Base-by-base conservation (phyloP, 2,329 filamentous ascomycete genomes). In the Alternaria triticina region DNA sequence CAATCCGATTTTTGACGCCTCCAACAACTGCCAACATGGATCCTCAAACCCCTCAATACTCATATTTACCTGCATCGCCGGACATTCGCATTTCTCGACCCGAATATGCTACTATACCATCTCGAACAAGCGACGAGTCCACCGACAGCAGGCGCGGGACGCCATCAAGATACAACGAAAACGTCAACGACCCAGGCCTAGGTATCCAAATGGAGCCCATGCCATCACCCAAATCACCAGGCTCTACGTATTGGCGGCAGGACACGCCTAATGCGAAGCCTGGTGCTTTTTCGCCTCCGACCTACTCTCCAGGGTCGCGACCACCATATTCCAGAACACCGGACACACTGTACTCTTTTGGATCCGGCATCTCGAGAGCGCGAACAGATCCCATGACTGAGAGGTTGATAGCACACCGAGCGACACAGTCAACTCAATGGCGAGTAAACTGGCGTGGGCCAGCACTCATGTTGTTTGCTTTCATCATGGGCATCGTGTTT, bases 381-480 rank as follows among this genome's bases (percentile, higher is more conserved):
- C 68, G 73, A 50, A 74, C 70, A 5, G 74, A 78, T 64, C 67
- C 74, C 2, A 71, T 70, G 62, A 78, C 73, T 0, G 70, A 78
- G 52, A 67, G 70, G 20, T 70, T 78, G 17, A 78, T 78, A 28
- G 71, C 72, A 49, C 72, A 73, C 43, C 62, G 75, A 15, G 70
- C 75, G n/a, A 77, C 74, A 1, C 70, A 77, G 57, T 73, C 73
- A 51, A 67, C 74, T 17, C 51, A 69, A 59, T 78, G 75, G 75
- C 70, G 66, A 22, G 61, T 78, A 22, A 75, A 80, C 61, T 84
- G 81, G 81, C 78, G 77, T 17, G 74, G 68, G 15, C 76, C 77
- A 1, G 49, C 68, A 3, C 57, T 73, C 17, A 77, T 79, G 67
- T 61, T 66, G 3, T 56, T 65, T 30, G 64, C 73, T 1, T 77